These are phyloP conservation scores for Penicillium paneum DNA, from an alignment of 2,329 filamentous ascomycete species.

Conservation along the genomic window DNA sequence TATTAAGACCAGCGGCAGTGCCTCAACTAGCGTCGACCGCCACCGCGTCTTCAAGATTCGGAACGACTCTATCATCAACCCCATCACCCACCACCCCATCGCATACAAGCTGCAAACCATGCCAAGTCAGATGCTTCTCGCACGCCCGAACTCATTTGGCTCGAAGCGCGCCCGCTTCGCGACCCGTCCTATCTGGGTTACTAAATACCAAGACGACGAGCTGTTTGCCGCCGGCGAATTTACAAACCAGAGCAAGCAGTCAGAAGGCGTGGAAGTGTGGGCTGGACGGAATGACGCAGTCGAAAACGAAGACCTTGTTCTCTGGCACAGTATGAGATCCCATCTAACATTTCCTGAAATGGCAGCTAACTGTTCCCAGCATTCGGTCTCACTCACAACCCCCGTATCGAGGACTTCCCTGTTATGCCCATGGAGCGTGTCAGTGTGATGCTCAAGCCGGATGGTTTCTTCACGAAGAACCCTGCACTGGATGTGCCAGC, in stretches of 20 bases:
- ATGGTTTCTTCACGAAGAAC: conserved; percentile 52
- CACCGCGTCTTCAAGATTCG: conserved; percentile 54
- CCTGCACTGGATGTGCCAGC: conserved; percentile 49
- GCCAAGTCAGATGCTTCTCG: conserved; percentile 51
- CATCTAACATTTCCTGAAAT: not conserved
- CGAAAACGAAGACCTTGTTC: conserved; percentile 45
- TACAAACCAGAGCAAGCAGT: conserved; percentile 53
- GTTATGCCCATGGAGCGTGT: conserved; percentile 62
- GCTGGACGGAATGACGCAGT: conserved; percentile 48
- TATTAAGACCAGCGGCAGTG: conserved; percentile 48
- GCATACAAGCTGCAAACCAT: conserved; percentile 51
- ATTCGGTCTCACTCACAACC: conserved; percentile 61
- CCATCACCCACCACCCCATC: conserved; percentile 46
- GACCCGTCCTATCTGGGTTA: conserved; percentile 55
- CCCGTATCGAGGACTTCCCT: conserved; percentile 63
- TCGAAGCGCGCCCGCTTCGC: conserved; percentile 50
- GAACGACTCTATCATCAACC: conserved; percentile 48
- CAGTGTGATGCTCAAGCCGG: conserved; percentile 48
- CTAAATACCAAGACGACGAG: conserved; percentile 52
- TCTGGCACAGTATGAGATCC: conserved; percentile 38
- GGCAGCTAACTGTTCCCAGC: conserved; percentile 21
- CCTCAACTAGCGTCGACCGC: conserved; percentile 53
- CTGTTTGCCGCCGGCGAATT: conserved; percentile 53
- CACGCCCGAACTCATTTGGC: conserved; percentile 46
- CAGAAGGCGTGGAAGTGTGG: conserved; percentile 54